Percentiles rank a stretch among this genome's conserved stretches.
These are phyloP conservation scores for Leccinum aurantiacum DNA, from an alignment of 768 basidiomycete genomes.

Conservation along the genomic window DNA sequence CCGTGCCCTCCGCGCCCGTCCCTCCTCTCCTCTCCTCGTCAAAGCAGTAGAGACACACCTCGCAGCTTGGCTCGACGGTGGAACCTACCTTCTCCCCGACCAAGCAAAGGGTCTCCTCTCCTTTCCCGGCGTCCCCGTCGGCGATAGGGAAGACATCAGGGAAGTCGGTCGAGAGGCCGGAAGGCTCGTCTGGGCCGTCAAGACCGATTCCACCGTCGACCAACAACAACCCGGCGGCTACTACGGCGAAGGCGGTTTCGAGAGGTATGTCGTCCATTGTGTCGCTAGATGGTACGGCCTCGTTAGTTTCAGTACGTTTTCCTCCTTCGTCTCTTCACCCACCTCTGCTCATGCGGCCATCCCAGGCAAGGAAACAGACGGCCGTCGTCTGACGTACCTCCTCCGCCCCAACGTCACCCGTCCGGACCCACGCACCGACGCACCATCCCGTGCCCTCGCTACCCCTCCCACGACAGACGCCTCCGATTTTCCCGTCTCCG, in stretches of 20 bases:
- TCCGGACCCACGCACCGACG: conserved; percentile 43
- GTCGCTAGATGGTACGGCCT: conserved; percentile 77
- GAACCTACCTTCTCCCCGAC: conserved; percentile 54
- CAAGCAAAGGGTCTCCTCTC: conserved; percentile 24
- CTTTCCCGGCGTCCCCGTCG: conserved; percentile 48
- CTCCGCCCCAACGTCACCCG: conserved; percentile 73
- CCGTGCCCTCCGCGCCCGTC: conserved; percentile 57
- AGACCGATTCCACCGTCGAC: neutral
- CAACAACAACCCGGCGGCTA: neutral
- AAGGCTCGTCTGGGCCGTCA: conserved; percentile 69
- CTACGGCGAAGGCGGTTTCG: conserved; percentile 60
- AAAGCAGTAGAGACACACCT: conserved; percentile 67
- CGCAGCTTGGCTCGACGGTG: conserved; percentile 61
- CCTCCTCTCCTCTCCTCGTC: conserved; percentile 56
- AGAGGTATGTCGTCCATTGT: conserved; percentile 80
- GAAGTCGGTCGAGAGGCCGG: conserved; percentile 67
- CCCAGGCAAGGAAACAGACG: conserved; percentile 46
- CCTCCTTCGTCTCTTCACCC: neutral
- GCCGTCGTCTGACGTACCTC: conserved; percentile 71
- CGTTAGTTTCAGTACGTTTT: conserved; percentile 72
- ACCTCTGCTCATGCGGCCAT: no score
- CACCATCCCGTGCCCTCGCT: conserved; percentile 44
- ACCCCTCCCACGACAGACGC: conserved; percentile 76
- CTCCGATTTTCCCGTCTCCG: conserved; percentile 54
- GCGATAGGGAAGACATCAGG: conserved; percentile 51